Percentiles rank a stretch among this genome's conserved stretches.
phyloP scores from a whole-genome alignment of 257 asterid species.

The Linaria vulgaris region DNA sequence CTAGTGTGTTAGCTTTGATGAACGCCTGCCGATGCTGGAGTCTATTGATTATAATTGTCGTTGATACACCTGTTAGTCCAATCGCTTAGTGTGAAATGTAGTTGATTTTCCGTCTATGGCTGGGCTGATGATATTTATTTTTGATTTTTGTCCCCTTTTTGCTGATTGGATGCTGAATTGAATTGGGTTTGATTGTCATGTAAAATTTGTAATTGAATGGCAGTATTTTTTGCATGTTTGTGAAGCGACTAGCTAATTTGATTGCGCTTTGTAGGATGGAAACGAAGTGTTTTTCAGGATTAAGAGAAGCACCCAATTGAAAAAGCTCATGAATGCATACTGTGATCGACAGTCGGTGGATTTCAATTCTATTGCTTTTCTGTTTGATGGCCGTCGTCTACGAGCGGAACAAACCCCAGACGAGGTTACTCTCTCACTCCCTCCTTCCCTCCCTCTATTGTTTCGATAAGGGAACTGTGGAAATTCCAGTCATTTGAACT shows the following conservation, averaged over 20 bases:
- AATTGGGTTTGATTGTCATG: not conserved
- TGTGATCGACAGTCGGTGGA: conserved; percentile 54
- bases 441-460: not conserved
- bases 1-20: too few relatives aligned
- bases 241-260: conserved; percentile 2
- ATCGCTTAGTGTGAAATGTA: too few relatives aligned
- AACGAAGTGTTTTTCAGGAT: conserved; percentile 55
- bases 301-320: conserved; percentile 47
- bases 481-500: too few relatives aligned
- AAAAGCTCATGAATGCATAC: conserved; percentile 51
- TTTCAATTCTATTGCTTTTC: conserved; percentile 42
- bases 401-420: conserved; percentile 61
- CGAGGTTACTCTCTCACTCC: conserved; percentile 41
- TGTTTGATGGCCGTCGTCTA: conserved; percentile 61
- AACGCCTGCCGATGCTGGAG: too few relatives aligned
- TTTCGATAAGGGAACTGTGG: too few relatives aligned
- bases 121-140: too few relatives aligned
- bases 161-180: not conserved
- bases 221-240: not conserved
- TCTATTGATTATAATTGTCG: too few relatives aligned
- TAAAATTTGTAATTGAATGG: not conserved
- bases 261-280: conserved; percentile 39
- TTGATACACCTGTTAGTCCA: too few relatives aligned
- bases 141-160: too few relatives aligned
- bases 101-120: too few relatives aligned